Evolutionary conservation across 495 filamentous ascomycete genomes (phyloP).

Genomic region (Achaetomiella virescens): DNA sequence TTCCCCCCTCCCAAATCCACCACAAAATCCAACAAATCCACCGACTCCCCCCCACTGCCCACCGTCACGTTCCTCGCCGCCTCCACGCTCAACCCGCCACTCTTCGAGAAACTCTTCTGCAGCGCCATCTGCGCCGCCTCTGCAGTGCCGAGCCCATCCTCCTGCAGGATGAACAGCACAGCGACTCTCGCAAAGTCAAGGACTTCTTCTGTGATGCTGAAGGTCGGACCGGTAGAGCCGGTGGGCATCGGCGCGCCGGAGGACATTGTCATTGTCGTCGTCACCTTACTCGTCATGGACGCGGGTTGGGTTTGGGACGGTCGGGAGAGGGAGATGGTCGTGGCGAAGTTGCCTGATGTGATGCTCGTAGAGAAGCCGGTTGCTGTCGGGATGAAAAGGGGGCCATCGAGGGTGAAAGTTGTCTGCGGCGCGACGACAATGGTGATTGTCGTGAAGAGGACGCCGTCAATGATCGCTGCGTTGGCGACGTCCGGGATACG

Average conservation of each 20-base stretch:
- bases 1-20: slow-evolving; percentile 8
- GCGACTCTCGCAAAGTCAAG: slow-evolving; percentile 62
- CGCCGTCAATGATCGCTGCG: slow-evolving; percentile 26
- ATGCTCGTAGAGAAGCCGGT: slow-evolving; percentile 28
- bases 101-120: slow-evolving; percentile 45
- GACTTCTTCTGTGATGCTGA: slow-evolving; percentile 41
- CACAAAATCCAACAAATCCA: slow-evolving; percentile 42
- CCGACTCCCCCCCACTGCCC: slow-evolving; percentile 32
- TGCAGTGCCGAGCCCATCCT: slow-evolving; percentile 46
- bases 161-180: slow-evolving; percentile 58
- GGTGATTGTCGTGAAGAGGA: slow-evolving; percentile 34
- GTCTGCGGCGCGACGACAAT: slow-evolving; percentile 26
- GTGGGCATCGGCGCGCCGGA: slow-evolving; percentile 25
- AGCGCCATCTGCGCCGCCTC: slow-evolving; percentile 51
- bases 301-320: not conserved
- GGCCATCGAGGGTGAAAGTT: slow-evolving; percentile 26
- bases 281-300: slow-evolving; percentile 9
- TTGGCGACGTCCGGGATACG: slow-evolving; percentile 15
- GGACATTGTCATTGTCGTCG: slow-evolving; percentile 25
- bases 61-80: slow-evolving; percentile 39
- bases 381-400: not conserved
- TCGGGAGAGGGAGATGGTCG: slow-evolving; percentile 12
- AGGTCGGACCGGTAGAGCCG: slow-evolving; percentile 9
- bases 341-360: slow-evolving; percentile 27
- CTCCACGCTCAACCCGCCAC: slow-evolving; percentile 21